Base-by-base conservation (phyloP, 129 eudicot species). In the Oenanthe sinensis region DNA sequence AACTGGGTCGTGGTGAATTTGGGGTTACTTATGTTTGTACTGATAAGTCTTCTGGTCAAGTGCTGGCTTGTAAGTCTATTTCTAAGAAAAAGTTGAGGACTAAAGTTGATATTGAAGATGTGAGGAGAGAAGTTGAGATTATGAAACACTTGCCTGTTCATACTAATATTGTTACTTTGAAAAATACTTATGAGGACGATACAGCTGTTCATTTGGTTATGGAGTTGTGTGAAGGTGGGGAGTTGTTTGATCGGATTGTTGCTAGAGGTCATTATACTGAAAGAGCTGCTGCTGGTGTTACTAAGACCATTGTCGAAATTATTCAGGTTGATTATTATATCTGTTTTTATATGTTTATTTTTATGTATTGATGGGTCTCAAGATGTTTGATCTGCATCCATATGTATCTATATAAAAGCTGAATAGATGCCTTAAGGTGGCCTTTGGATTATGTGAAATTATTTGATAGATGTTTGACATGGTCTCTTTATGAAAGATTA, bases 211-310 rank as follows among this genome's bases (percentile, higher is more conserved):
- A 84, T 62, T 63, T 84, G 80, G 84, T 84, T 15, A 84, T 84
- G 86, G 86, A 83, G 84, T 55, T 84, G 71, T 84, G 87, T 81
- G 87, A 84, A 46, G 87, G 84, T 4, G 84, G 87, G 40, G 85
- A 78, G 36, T 48, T 84, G 78, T 84, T 84, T 48, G 87, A 84
- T 80, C 33, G 87, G 76, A 84, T 84, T 44, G 87, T 84, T 60
- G 75, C 87, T 1, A 69, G 84, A 50, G 87, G 87, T 7, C 87
- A 84, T 81, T 84, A 80, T 69, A 84, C 87, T 63, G 87, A 84
- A 42, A 81, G 82, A 67, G 87, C 87, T 33, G 87, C 87, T 42
- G 87, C 87, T 46, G 65, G 3, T 48, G 77, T 84, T 26, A 77
- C 83, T 3, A 45, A 72, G 15, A 84, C 87, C 12, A 84, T 84